A percentile compares a stretch with the other conserved stretches of the same genome.
Evolutionary conservation across 306 rosid genomes (phyloP).

Genomic region (Acacia acuminata): DNA sequence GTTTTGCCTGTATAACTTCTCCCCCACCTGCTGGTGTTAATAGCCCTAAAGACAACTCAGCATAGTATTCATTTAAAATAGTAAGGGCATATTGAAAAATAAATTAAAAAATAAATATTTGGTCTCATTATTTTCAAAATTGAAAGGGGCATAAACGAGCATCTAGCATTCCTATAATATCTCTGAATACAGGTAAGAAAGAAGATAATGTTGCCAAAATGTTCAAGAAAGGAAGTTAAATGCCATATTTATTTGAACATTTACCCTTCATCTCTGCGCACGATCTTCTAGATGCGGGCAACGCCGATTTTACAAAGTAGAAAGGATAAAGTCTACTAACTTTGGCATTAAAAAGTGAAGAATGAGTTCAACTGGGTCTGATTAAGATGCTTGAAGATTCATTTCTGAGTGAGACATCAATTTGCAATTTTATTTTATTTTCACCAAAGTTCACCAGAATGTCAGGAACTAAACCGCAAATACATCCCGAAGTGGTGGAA

Average conservation of each 20-base stretch:
- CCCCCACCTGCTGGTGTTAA: not conserved
- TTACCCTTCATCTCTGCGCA: not conserved
- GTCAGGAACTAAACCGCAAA: not conserved
- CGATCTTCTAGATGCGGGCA: not conserved
- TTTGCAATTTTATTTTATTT: not conserved
- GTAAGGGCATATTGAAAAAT: not conserved
- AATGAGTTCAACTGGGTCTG: not conserved
- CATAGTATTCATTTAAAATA: not conserved
- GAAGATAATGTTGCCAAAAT: not conserved
- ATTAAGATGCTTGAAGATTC: not conserved
- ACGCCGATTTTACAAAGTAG: not conserved
- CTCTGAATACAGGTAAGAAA: not conserved
- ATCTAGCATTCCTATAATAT: not conserved
- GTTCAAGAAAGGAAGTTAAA: constrained; percentile 1
- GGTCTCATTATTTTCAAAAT: constrained; percentile 2
- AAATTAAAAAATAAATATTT: not conserved
- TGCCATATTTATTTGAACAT: not conserved
- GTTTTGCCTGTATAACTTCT: not conserved
- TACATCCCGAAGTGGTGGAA: not conserved
- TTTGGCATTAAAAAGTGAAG: not conserved
- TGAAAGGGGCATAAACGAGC: not conserved
- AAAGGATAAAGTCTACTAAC: not conserved
- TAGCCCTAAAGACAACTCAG: not conserved
- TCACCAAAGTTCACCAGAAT: not conserved
- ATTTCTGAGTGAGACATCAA: not conserved